These are phyloP conservation scores for Aphanocladium album DNA, from an alignment of 2,329 filamentous ascomycete genomes.

Conservation along the genomic window DNA sequence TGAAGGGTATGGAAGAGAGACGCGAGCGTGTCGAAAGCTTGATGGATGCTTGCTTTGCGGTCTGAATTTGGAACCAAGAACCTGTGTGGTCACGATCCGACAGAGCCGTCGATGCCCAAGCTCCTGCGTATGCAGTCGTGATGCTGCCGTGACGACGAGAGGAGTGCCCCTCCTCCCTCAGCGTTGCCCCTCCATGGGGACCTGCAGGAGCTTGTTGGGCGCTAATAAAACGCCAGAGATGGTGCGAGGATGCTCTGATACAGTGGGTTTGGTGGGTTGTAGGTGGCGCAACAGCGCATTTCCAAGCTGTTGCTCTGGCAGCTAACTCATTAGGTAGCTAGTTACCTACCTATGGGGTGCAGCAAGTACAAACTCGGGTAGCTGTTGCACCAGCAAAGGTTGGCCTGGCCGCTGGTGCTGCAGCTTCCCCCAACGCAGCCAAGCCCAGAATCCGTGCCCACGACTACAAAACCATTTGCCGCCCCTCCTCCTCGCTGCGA, in stretches of 20 bases:
- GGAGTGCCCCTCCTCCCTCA: neutral
- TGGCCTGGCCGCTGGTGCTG: neutral
- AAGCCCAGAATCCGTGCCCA: constrained; percentile 1
- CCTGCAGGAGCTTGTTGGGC: neutral
- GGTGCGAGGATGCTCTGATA: neutral
- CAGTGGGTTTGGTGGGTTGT: too few relatives aligned
- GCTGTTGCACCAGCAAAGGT: neutral
- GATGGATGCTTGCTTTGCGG: neutral
- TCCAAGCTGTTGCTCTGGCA: too few relatives aligned
- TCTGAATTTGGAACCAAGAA: neutral
- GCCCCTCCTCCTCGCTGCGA: constrained; percentile 8
- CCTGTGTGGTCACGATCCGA: neutral
- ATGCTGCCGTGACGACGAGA: neutral
- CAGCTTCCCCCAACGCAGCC: neutral
- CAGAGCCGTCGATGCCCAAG: neutral
- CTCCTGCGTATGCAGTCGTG: neutral
- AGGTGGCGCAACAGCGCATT: neutral
- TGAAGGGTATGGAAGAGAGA: neutral
- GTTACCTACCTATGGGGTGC: too few relatives aligned
- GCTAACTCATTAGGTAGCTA: too few relatives aligned
- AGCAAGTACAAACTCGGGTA: too few relatives aligned
- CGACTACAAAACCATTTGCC: constrained; percentile 12
- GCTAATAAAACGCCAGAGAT: neutral
- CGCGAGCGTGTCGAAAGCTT: neutral
- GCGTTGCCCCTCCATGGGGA: neutral